A percentile compares a stretch with the other conserved stretches of the same genome.
These are phyloP conservation scores for Phytophthora capsici DNA, from an alignment of 352 stramenopile species.

Conservation along the genomic window DNA sequence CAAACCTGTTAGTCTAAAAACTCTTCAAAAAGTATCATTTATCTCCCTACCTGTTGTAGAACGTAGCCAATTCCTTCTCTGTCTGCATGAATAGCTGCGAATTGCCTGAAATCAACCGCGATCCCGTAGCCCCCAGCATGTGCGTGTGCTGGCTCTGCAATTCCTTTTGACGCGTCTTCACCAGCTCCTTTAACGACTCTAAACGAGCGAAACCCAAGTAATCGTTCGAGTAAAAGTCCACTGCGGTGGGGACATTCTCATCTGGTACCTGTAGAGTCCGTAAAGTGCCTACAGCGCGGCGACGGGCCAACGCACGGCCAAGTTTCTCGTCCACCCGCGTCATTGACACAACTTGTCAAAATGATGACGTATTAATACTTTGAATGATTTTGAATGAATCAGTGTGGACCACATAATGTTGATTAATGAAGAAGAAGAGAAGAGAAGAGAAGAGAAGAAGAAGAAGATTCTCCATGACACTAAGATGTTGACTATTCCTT, in stretches of 20 bases:
- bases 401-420: background rate
- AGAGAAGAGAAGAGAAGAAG: too few species aligned
- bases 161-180: conserved; percentile 51
- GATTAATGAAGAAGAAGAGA: too few species aligned
- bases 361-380: conserved; percentile 18
- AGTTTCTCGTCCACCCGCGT: conserved; percentile 41
- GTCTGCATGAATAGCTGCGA: conserved; percentile 88
- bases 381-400: background rate
- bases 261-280: conserved; percentile 47
- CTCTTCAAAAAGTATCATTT: background rate
- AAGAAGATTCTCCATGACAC: too few species aligned
- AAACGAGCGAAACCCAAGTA: conserved; percentile 95
- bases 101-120: conserved; percentile 95
- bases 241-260: conserved; percentile 23
- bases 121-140: conserved; percentile 83
- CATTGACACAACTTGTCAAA: conserved; percentile 20
- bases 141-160: conserved; percentile 32
- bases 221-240: conserved; percentile 98
- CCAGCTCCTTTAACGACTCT: conserved; percentile 54
- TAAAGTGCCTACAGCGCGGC: conserved; percentile 58
- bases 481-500: too few species aligned
- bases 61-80: conserved; percentile 82
- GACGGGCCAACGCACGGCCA: conserved; percentile 33
- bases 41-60: conserved; percentile 80
- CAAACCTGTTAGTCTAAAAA: conserved; percentile 15